A percentile compares a stretch with the other conserved stretches of the same genome.
Conservation (phyloP, 2,329 filamentous ascomycete genomes). For the Leptodontidium sp. region DNA sequence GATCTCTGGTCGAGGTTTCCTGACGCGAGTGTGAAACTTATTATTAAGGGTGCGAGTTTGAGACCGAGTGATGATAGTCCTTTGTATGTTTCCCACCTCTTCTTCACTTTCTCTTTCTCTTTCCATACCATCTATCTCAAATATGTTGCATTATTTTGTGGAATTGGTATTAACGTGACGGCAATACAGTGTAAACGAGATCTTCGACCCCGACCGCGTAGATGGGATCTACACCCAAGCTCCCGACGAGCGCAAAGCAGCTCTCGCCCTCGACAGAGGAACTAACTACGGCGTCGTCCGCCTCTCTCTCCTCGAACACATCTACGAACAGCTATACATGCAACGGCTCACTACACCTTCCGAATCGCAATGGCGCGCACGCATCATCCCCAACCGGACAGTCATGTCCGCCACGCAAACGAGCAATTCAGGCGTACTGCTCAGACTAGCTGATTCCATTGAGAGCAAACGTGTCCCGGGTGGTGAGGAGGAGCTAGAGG, state of each 20-base stretch:
- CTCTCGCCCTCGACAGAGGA: conserved; percentile 74
- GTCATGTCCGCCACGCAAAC: conserved; percentile 51
- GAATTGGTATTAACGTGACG: neutral
- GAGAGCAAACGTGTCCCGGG: conserved; percentile 39
- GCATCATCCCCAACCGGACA: conserved; percentile 75
- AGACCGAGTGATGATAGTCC: conserved; percentile 94
- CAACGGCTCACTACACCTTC: conserved; percentile 77
- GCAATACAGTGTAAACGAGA: conserved; percentile 83
- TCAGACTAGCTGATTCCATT: conserved; percentile 43
- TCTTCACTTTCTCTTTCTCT: neutral
- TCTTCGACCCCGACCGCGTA: conserved; percentile 90
- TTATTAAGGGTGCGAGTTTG: conserved; percentile 85
- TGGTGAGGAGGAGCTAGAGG: conserved; percentile 57
- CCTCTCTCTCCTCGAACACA: conserved; percentile 85
- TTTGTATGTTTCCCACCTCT: conserved; percentile 68
- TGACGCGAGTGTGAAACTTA: conserved; percentile 76
- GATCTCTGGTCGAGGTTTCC: conserved; percentile 85
- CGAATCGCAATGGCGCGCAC: conserved; percentile 80
- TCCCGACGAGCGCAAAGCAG: conserved; percentile 63
- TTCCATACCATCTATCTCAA: neutral
- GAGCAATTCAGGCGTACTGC: conserved; percentile 28
- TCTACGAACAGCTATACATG: conserved; percentile 88
- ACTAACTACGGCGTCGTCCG: conserved; percentile 97
- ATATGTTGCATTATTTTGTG: neutral
- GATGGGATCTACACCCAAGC: conserved; percentile 78